Base-by-base conservation (phyloP, 306 rosid genomes). In the Fragaria iinumae region DNA sequence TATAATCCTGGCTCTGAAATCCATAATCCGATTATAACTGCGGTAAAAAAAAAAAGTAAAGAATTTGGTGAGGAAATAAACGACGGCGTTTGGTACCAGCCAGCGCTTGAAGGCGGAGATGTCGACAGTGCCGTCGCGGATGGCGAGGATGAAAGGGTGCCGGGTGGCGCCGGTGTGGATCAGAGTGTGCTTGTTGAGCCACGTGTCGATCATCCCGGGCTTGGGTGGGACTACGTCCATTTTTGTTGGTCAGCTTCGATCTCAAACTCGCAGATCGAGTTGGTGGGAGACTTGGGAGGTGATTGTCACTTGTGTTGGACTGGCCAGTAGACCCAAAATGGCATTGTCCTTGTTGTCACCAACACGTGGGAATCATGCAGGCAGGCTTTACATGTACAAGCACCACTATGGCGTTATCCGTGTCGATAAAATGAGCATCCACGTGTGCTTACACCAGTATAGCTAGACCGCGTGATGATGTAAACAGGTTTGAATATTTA, bases 1-100 rank as follows among this genome's bases (percentile, higher is more conserved):
- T 38, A 90, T 84, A 94, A 62, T 94, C 97, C 38, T 91, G 96
- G 34, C 89, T 91, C 97, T 91, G 85, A 82, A 86, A 5, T 9
- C 16, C 48, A 53, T 20, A 57, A 57, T 29, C 2, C 38, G 9
- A 38, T 20, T 4, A 64, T 7, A 13, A 29, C 20, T 2, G 13
- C 18, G 1, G 12, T 27, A 32, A 3, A 32, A 38, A 4, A 4
- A 27, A 25, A 29, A 12, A 6, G 44, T 4, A 49, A 21, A 66
- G 17, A 20, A 4, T 8, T 66, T 41, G 71, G 11, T 4, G 4
- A 14, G 18, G 14, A 67, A 1, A 2, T 11, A 71, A 71, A 50
- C 75, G 48, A 12, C 47, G 4, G n/a, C 50, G 16, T 18, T 5
- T 17, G 2, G 17, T n/a, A 21, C 98, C 76, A 92, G 90, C 97